Conservation (phyloP, 805 yeast genomes). For the Candida xiaguanensis region DNA sequence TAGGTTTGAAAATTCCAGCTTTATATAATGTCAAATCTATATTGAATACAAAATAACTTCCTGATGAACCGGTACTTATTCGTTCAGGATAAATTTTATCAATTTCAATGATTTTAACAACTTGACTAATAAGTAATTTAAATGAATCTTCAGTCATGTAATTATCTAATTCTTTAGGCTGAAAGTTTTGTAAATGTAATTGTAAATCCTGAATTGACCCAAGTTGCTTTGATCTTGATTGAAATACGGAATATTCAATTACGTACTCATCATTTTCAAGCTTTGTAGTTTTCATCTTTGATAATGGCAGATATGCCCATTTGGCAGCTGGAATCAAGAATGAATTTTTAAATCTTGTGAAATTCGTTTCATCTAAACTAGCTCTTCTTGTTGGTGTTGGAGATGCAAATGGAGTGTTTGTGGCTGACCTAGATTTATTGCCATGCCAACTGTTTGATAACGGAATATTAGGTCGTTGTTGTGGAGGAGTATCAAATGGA, state of each 20-base stretch:
- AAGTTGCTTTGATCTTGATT: conserved; percentile 18
- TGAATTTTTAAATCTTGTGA: conserved; percentile 17
- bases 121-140: conserved; percentile 37
- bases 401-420: neutral
- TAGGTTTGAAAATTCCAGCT: conserved; percentile 70
- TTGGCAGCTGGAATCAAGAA: conserved; percentile 25
- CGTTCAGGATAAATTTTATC: conserved; percentile 45
- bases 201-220: conserved; percentile 15
- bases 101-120: conserved; percentile 43
- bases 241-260: conserved; percentile 35
- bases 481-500: conserved; percentile 4
- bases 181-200: conserved; percentile 13
- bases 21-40: conserved; percentile 2
- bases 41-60: conserved; percentile 57
- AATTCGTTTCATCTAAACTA: conserved; percentile 10
- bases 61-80: conserved; percentile 65
- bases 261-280: conserved; percentile 14
- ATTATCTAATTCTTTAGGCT: conserved; percentile 17
- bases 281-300: conserved; percentile 10
- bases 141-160: conserved; percentile 24
- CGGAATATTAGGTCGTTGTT: neutral
- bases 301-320: conserved; percentile 28
- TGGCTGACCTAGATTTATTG: conserved; percentile 5
- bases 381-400: conserved; percentile 7
- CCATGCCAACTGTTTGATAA: conserved; percentile 10